Base-by-base conservation (phyloP, 2,329 filamentous ascomycete species). In the Trichocomaceae sp. region DNA sequence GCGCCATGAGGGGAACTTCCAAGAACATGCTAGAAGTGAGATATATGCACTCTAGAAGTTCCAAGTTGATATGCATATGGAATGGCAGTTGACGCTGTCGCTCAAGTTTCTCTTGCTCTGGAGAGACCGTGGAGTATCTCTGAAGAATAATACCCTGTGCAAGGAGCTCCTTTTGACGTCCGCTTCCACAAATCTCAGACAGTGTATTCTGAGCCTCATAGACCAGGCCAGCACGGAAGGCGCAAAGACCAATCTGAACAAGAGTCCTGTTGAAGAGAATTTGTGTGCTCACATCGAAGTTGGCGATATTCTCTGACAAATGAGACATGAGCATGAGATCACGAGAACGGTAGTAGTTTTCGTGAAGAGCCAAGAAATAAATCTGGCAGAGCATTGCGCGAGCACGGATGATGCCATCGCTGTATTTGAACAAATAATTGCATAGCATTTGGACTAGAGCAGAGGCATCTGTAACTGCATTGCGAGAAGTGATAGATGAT, bases 301-400 rank as follows among this genome's bases (percentile, higher is more conserved):
- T 95, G 76, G 83, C 83, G 71, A 99, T 99, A 54, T 88, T 95
- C 79, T 99, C 93, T 70, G 96, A 92, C 69, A 99, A 79, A 78
- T 99, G 93, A 17, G 93, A 99, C 90, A 99, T 99, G 73, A 99
- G 84, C 86, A 97, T 95, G 87, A 99, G 92, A 74, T 99, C 95
- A 62, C 93, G 88, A 66, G 93, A 88, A 75, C 88, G 90, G 82
- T 96, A 97, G 81, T 97, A 99, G 66, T 96, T 86, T 75, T 96
- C 91, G 75, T 99, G 93, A 52, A 99, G 83, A 50, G 93, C 93
- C 64, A 96, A 81, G 84, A 96, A 96, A 79, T 99, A 99, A 60
- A 99, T 93, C 76, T 97, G 90, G 80, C 90, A 96, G 59, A 99
- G 82, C 91, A 99, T 97, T 46, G 93, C 92, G 57, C 93, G 86